Evolutionary conservation across 345 rosid genomes (phyloP).

Genomic region (Erucastrum elatum): DNA sequence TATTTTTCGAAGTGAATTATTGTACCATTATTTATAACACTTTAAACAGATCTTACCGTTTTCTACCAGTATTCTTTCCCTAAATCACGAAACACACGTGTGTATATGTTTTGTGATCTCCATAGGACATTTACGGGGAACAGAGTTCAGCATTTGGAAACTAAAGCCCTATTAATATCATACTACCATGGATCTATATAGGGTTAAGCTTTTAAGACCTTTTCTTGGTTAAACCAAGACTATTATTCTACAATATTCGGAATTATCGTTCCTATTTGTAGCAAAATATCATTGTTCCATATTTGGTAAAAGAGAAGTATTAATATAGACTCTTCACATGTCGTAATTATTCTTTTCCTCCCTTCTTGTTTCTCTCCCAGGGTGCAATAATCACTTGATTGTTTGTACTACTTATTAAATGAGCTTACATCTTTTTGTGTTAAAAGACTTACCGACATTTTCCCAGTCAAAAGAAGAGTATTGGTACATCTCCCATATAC

Average conservation of each 20-base stretch:
- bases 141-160: slow-evolving; percentile 43
- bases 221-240: slow-evolving; percentile 11
- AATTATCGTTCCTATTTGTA: slow-evolving; percentile 29
- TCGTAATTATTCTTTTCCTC: slow-evolving; percentile 29
- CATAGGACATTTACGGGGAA: slow-evolving; percentile 28
- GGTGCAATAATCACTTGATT: slow-evolving; percentile 11
- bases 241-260: slow-evolving; percentile 1
- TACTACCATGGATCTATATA: slow-evolving; percentile 25
- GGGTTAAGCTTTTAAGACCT: slow-evolving; percentile 35
- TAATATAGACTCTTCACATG: slow-evolving; percentile 13
- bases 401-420: neutral
- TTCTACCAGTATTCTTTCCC: neutral
- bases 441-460: neutral
- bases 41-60: neutral
- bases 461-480: slow-evolving; percentile 10
- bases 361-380: slow-evolving; percentile 25
- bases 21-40: neutral
- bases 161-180: slow-evolving; percentile 19
- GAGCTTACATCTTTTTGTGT: neutral
- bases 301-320: slow-evolving; percentile 21
- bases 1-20: neutral
- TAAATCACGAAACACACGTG: neutral
- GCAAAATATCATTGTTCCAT: slow-evolving; percentile 32
- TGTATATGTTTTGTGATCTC: neutral
- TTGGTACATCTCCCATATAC: neutral